Conservation (phyloP, 2,329 filamentous ascomycete genomes). For the Ilyonectria robusta region DNA sequence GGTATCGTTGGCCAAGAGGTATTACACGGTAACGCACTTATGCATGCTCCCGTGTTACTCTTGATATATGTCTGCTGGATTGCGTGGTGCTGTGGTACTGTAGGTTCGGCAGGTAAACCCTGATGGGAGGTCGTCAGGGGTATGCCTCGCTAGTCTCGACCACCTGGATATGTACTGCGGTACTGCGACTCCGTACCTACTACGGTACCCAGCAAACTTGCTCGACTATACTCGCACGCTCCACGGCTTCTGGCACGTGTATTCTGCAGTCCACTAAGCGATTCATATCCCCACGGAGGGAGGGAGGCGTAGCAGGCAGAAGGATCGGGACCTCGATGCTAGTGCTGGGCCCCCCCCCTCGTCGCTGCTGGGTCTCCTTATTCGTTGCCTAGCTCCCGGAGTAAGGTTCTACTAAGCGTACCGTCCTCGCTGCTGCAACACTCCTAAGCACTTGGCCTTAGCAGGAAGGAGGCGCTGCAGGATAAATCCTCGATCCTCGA, state of each 20-base stretch:
- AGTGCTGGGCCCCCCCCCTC: neutral
- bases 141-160: neutral
- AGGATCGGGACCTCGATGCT: neutral
- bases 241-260: neutral
- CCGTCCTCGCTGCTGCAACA: neutral
- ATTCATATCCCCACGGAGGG: neutral
- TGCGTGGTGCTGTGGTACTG: no score
- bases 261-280: neutral
- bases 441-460: neutral
- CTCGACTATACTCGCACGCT: neutral
- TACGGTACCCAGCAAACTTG: no score
- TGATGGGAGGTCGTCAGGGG: neutral
- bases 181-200: no score
- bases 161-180: neutral
- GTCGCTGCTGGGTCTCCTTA: neutral
- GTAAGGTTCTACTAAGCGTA: neutral
- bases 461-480: neutral
- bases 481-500: neutral
- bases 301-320: constrained; percentile 5
- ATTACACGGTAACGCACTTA: neutral
- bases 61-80: neutral
- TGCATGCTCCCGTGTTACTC: constrained; percentile 1
- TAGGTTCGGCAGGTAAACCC: neutral
- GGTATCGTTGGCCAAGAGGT: neutral
- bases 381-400: neutral